Evolutionary conservation across 306 rosid genomes (phyloP).

Genomic region (Sindora glabra): DNA sequence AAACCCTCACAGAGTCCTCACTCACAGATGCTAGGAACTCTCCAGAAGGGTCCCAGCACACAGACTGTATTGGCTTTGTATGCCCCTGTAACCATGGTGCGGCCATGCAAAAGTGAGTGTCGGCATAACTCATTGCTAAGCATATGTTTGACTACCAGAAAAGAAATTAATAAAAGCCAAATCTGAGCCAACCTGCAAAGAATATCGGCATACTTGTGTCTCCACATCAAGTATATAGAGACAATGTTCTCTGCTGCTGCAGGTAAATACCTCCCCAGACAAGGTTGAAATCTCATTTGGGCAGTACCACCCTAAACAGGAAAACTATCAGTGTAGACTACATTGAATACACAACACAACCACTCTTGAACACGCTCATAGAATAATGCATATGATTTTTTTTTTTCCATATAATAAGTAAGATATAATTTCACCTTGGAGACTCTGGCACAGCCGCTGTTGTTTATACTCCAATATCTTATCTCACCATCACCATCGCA

Average conservation of each 20-base stretch:
- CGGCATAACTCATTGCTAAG: neutral
- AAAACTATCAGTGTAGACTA: neutral
- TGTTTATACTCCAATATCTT: constrained; percentile 90
- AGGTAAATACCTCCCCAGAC: constrained; percentile 73
- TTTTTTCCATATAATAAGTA: neutral
- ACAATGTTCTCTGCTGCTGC: constrained; percentile 87
- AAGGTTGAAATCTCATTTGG: constrained; percentile 92
- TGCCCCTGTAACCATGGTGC: constrained; percentile 61
- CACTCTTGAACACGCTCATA: neutral
- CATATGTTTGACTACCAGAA: neutral
- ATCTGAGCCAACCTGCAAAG: constrained; percentile 56
- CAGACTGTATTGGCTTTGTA: constrained; percentile 54
- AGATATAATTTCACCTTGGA: constrained; percentile 49
- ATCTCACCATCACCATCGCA: constrained; percentile 93
- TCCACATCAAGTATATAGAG: constrained; percentile 88
- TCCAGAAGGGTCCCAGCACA: constrained; percentile 96
- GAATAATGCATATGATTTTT: neutral
- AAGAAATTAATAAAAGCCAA: neutral
- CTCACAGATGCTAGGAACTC: constrained; percentile 89
- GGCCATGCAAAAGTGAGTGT: constrained; percentile 11
- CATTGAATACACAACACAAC: constrained; percentile 1
- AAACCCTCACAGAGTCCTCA: constrained; percentile 91
- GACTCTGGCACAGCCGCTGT: constrained; percentile 63
- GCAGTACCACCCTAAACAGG: constrained; percentile 70
- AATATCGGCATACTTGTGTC: constrained; percentile 61